phyloP scores from a whole-genome alignment of 176 grass and related monocot species.

The Oryza glumipatula region DNA sequence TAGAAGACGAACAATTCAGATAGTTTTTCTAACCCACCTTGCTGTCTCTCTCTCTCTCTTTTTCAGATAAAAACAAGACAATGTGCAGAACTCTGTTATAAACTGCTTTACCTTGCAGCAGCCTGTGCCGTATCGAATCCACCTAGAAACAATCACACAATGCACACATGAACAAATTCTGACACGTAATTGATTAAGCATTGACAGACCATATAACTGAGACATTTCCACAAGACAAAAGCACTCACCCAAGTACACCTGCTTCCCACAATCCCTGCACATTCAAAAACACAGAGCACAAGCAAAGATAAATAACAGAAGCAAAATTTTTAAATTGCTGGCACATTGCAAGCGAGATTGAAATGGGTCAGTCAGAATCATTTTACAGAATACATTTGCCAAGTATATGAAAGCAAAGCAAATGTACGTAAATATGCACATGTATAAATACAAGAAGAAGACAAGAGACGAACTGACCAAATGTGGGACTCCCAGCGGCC shows the following conservation, averaged over 20 bases:
- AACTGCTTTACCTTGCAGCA: constrained; percentile 52
- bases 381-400: neutral
- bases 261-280: constrained; percentile 80
- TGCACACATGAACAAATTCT: constrained; percentile 8
- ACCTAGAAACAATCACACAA: constrained; percentile 14
- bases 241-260: constrained; percentile 78
- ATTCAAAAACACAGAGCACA: neutral
- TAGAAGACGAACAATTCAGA: neutral
- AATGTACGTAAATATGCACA: neutral
- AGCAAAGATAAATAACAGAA: neutral
- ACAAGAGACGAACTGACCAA: constrained; percentile 31
- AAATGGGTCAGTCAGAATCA: neutral
- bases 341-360: neutral
- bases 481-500: constrained; percentile 80
- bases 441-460: neutral
- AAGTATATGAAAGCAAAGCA: neutral
- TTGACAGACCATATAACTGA: neutral
- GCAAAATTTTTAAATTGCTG: neutral
- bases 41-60: no score
- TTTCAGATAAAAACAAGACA: neutral
- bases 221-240: neutral
- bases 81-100: neutral
- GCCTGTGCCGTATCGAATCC: constrained; percentile 65
- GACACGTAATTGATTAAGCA: neutral
- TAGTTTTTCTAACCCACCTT: neutral